These are phyloP conservation scores for Cyclostephanos tholiformis DNA, from an alignment of 108 stramenopile species.

Conservation along the genomic window DNA sequence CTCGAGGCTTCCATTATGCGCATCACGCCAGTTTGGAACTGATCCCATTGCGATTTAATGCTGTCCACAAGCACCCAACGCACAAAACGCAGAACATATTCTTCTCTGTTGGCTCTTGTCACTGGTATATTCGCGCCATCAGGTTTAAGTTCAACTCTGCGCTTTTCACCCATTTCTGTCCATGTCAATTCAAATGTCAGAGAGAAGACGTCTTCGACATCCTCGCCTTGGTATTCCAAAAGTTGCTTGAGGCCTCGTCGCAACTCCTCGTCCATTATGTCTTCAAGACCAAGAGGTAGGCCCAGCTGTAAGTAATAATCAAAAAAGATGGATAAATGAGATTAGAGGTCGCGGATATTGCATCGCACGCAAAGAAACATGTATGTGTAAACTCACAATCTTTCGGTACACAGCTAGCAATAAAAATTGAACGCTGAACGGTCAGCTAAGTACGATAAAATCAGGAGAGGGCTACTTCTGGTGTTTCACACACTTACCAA, in stretches of 20 bases:
- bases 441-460: background rate
- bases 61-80: slow-evolving; percentile 85
- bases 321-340: background rate
- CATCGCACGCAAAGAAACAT: background rate
- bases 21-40: slow-evolving; percentile 79
- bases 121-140: slow-evolving; percentile 82
- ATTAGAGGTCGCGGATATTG: background rate
- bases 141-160: slow-evolving; percentile 79
- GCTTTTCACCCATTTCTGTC: slow-evolving; percentile 70
- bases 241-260: slow-evolving; percentile 76
- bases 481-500: background rate
- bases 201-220: slow-evolving; percentile 88
- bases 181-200: slow-evolving; percentile 74
- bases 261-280: slow-evolving; percentile 86
- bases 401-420: slow-evolving; percentile 83
- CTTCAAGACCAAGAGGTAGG: slow-evolving; percentile 73
- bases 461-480: background rate
- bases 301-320: slow-evolving; percentile 44
- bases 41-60: slow-evolving; percentile 71
- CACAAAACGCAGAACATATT: slow-evolving; percentile 87
- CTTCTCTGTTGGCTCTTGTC: slow-evolving; percentile 79
- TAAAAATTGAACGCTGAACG: background rate
- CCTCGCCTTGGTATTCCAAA: slow-evolving; percentile 84
- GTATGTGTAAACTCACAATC: slow-evolving; percentile 39
- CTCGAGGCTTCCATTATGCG: slow-evolving; percentile 72